A percentile compares a stretch with the other conserved stretches of the same genome.
Evolutionary conservation across 2,329 filamentous ascomycete species (phyloP).

Genomic region (Dothistroma septosporum): DNA sequence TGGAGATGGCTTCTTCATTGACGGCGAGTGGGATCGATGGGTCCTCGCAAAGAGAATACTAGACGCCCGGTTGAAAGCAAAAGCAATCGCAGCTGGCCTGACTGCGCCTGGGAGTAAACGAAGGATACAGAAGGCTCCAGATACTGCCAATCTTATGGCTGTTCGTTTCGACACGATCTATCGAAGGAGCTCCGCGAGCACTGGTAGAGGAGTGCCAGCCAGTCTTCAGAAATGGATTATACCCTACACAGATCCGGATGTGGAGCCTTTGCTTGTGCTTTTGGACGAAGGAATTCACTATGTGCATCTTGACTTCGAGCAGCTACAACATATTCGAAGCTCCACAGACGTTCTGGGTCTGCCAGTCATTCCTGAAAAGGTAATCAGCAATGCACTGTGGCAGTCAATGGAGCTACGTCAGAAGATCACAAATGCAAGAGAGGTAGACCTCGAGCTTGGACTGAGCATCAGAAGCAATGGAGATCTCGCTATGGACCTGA

Average conservation of each 20-base stretch:
- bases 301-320: conserved; percentile 56
- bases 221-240: conserved; percentile 47
- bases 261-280: conserved; percentile 53
- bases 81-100: conserved; percentile 47
- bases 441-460: conserved; percentile 51
- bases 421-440: conserved; percentile 50
- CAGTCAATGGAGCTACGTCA: conserved; percentile 55
- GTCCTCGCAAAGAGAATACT: conserved; percentile 52
- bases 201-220: conserved; percentile 40
- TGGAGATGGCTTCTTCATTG: conserved; percentile 56
- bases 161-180: conserved; percentile 52
- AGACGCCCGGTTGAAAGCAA: conserved; percentile 47
- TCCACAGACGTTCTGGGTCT: conserved; percentile 52
- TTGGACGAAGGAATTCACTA: conserved; percentile 59
- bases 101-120: conserved; percentile 42
- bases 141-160: conserved; percentile 47
- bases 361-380: conserved; percentile 52
- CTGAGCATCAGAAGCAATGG: conserved; percentile 44
- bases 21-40: conserved; percentile 57
- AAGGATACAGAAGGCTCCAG: conserved; percentile 45
- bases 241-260: conserved; percentile 52
- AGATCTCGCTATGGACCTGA: conserved; percentile 14
- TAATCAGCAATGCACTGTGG: conserved; percentile 55
- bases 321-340: conserved; percentile 52
- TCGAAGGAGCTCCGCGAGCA: conserved; percentile 42